Base-by-base conservation (phyloP, 208 protist species). In the Leishmania amazonensis region DNA sequence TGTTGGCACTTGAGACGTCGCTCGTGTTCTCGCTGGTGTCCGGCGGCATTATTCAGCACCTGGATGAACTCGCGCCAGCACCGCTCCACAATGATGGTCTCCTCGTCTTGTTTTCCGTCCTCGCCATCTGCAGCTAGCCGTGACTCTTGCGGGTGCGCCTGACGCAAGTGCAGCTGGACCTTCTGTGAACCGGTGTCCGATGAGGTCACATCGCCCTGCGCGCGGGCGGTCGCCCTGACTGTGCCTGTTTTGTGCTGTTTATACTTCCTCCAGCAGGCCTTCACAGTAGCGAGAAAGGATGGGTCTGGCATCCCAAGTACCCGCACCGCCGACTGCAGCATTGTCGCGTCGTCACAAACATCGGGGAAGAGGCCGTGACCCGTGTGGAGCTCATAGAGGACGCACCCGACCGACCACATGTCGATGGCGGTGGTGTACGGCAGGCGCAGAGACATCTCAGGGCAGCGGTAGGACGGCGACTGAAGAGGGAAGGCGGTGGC, bases 401-500 rank as follows among this genome's bases (percentile, higher is more conserved):
- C 77, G 75, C 90, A 93, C 49, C 88, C 88, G 51, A 93, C 70
- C 2, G 86, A 94, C 90, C 90, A 94, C 92, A 94, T 95, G 76
- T 95, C 90, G 68, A 94, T 89, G n/a, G 87, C 78, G 45, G 82
- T 85, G 8, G 84, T 85, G 82, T 96, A 94, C 38, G 87, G 90
- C 62, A 94, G 79, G 31, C 81, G 81, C 58, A 96, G 87, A 19
- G 99, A 83, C 60, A 99, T 98, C 98, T 90, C 99, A 17, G 94
- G 96, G 68, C 95, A 93, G 81, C 99, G 98, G 88, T 99, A 99
- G 81, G 98, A 99, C 64, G 97, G 91, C 45, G 93, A 97, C 85
- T 99, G 99, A 68, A 99, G 80, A 64, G 88, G 99, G 85, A 99
- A 99, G 57, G 88, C 85, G 81, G 98, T 99, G n/a, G 95, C 87